These are phyloP conservation scores for Kodamaea suecica DNA, from an alignment of 1,139 yeast species.

Conservation along the genomic window DNA sequence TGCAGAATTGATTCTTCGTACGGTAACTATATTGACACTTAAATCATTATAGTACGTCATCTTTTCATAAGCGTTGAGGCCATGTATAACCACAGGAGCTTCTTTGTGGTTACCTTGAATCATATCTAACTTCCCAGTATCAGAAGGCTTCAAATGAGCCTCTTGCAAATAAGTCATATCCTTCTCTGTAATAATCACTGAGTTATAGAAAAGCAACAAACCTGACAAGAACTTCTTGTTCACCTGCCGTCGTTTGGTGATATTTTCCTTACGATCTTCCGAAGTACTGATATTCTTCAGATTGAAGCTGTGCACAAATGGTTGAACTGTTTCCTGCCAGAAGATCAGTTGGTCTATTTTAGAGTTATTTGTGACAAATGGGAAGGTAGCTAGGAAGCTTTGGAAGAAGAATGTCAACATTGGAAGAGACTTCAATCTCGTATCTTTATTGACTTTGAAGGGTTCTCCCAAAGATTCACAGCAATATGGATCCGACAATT, in stretches of 20 bases:
- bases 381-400: slow-evolving; percentile 64
- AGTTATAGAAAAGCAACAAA: slow-evolving; percentile 65
- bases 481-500: slow-evolving; percentile 56
- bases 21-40: slow-evolving; percentile 66
- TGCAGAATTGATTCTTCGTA: slow-evolving; percentile 30
- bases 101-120: slow-evolving; percentile 13
- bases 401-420: slow-evolving; percentile 62
- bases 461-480: slow-evolving; percentile 73
- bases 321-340: slow-evolving; percentile 79
- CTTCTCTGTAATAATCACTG: slow-evolving; percentile 64
- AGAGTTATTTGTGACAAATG: slow-evolving; percentile 56
- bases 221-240: slow-evolving; percentile 59
- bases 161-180: slow-evolving; percentile 51
- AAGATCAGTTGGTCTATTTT: slow-evolving; percentile 52
- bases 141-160: slow-evolving; percentile 50
- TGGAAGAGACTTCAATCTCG: slow-evolving; percentile 45
- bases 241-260: slow-evolving; percentile 68
- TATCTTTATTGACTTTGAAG: slow-evolving; percentile 32
- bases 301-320: slow-evolving; percentile 75
- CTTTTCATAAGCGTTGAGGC: slow-evolving; percentile 29
- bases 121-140: slow-evolving; percentile 50
- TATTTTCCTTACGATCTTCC: slow-evolving; percentile 66
- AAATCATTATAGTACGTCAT: slow-evolving; percentile 54
- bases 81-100: slow-evolving; percentile 7
- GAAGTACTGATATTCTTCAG: slow-evolving; percentile 62